These are phyloP conservation scores for Aspergillus kassunensis DNA, from an alignment of 495 filamentous ascomycete genomes.

Conservation along the genomic window DNA sequence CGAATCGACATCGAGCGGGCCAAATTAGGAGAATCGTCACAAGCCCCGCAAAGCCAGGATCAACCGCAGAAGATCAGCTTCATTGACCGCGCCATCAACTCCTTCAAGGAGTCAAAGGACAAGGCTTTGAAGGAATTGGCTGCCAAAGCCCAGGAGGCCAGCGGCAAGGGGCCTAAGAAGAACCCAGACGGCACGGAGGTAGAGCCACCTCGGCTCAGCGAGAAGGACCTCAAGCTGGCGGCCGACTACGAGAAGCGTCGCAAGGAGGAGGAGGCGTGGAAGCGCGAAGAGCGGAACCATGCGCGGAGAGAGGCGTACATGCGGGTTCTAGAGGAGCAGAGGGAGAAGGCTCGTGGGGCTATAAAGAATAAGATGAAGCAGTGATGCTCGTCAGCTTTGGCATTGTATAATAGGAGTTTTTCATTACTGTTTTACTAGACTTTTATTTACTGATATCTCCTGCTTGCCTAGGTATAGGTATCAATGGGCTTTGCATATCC, in stretches of 20 bases:
- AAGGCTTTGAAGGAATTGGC: slow-evolving; percentile 15
- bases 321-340: slow-evolving; percentile 15
- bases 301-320: slow-evolving; percentile 20
- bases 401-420: slow-evolving; percentile 9
- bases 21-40: slow-evolving; percentile 4
- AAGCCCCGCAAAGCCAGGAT: background rate
- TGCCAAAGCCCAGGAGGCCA: slow-evolving; percentile 19
- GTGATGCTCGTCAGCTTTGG: background rate
- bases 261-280: slow-evolving; percentile 26
- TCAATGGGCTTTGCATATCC: too few species aligned
- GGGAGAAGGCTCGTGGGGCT: slow-evolving; percentile 17
- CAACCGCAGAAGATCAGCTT: slow-evolving; percentile 15
- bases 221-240: slow-evolving; percentile 25
- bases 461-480: too few species aligned
- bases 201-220: slow-evolving; percentile 24
- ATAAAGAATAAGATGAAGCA: slow-evolving; percentile 3
- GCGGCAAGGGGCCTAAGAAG: slow-evolving; percentile 12
- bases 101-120: slow-evolving; percentile 15
- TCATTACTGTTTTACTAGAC: background rate
- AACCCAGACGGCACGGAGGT: slow-evolving; percentile 24
- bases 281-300: slow-evolving; percentile 27
- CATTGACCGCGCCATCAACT: slow-evolving; percentile 24
- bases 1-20: slow-evolving; percentile 12
- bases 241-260: slow-evolving; percentile 24
- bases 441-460: background rate